Percentiles rank a stretch among this genome's conserved stretches.
These are phyloP conservation scores for Schwanniomyces occidentalis DNA, from an alignment of 805 yeast genomes.

Conservation along the genomic window DNA sequence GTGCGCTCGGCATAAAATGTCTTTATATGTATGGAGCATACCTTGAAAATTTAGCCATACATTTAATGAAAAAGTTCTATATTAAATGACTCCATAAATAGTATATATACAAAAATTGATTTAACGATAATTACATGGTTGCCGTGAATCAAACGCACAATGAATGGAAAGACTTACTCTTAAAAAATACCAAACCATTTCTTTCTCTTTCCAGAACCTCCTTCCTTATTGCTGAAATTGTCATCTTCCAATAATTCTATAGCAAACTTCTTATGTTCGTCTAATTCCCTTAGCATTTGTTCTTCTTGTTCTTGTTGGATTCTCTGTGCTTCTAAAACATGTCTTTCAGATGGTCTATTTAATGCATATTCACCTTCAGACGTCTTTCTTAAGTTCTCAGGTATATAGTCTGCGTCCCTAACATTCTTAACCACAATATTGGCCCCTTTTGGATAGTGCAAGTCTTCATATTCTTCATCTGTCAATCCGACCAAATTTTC, in stretches of 20 bases:
- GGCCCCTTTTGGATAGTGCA: constrained; percentile 46
- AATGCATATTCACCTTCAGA: constrained; percentile 49
- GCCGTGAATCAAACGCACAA: too few relatives aligned
- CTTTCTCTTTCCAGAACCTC: constrained; percentile 13
- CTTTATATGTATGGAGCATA: too few relatives aligned
- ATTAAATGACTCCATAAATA: too few relatives aligned
- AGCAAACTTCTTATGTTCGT: constrained; percentile 21
- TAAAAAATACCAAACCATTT: constrained; percentile 26
- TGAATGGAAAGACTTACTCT: too few relatives aligned
- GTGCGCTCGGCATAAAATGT: too few relatives aligned
- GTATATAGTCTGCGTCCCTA: constrained; percentile 44
- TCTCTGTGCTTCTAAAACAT: constrained; percentile 72
- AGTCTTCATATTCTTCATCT: constrained; percentile 63
- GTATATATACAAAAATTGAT: too few relatives aligned
- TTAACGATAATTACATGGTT: too few relatives aligned
- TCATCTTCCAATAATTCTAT: constrained; percentile 16
- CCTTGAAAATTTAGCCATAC: too few relatives aligned
- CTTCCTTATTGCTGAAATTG: constrained; percentile 3
- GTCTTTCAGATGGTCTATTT: constrained; percentile 71
- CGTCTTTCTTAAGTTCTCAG: constrained; percentile 42
- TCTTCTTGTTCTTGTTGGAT: constrained; percentile 69
- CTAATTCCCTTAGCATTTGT: constrained; percentile 34
- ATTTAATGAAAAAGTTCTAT: too few relatives aligned
- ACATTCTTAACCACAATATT: constrained; percentile 42
- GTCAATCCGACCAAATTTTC: constrained; percentile 56